These are phyloP conservation scores for Trichoderma cornu-damae DNA, from an alignment of 2,329 filamentous ascomycete genomes.

Conservation along the genomic window DNA sequence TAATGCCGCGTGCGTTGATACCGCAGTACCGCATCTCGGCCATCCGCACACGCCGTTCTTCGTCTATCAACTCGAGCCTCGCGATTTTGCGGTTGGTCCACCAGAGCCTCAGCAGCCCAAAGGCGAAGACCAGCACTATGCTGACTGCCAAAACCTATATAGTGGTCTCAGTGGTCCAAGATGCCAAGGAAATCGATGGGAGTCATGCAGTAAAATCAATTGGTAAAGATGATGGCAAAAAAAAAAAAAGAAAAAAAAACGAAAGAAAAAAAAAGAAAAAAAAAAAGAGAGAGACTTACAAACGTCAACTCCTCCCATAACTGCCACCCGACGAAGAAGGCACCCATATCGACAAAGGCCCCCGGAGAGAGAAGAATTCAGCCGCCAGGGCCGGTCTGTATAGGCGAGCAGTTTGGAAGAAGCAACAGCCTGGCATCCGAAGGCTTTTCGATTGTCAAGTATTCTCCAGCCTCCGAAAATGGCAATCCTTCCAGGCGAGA, in stretches of 20 bases:
- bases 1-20: slow-evolving; percentile 35
- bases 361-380: background rate
- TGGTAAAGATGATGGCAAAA: too few species aligned
- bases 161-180: background rate
- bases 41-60: slow-evolving; percentile 54
- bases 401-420: background rate
- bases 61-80: slow-evolving; percentile 60
- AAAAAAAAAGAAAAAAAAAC: too few species aligned
- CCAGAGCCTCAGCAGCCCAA: slow-evolving; percentile 64
- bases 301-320: slow-evolving; percentile 89
- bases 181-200: background rate
- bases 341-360: slow-evolving; percentile 26
- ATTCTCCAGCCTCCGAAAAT: background rate
- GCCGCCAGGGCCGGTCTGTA: background rate
- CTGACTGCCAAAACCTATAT: slow-evolving; percentile 64
- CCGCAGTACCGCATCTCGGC: slow-evolving; percentile 52
- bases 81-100: slow-evolving; percentile 51
- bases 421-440: background rate
- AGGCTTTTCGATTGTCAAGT: background rate
- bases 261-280: too few species aligned
- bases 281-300: slow-evolving; percentile 53
- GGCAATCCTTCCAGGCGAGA: background rate
- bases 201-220: background rate
- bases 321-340: slow-evolving; percentile 65
- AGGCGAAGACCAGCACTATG: slow-evolving; percentile 64